Evolutionary conservation across 2,329 filamentous ascomycete species (phyloP).

Genomic region (Aspergillus sergii): DNA sequence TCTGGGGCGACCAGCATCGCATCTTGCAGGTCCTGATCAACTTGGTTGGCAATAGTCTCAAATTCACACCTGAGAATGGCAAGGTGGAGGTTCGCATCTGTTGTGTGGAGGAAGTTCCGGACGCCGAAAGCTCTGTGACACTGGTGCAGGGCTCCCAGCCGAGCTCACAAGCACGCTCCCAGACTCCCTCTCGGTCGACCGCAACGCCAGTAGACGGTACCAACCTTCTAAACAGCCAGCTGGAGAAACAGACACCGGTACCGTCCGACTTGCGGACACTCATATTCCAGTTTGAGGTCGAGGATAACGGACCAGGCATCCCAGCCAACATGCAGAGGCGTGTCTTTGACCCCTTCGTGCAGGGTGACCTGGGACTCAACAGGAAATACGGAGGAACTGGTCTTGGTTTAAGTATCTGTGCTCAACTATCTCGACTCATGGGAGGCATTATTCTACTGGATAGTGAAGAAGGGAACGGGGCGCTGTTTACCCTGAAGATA

Average conservation of each 20-base stretch:
- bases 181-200: slow-evolving; percentile 13
- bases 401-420: slow-evolving; percentile 84
- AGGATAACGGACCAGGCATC: slow-evolving; percentile 87
- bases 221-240: neutral
- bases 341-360: slow-evolving; percentile 93
- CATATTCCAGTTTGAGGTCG: slow-evolving; percentile 82
- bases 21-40: slow-evolving; percentile 82
- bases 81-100: slow-evolving; percentile 75
- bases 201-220: slow-evolving; percentile 4
- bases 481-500: slow-evolving; percentile 79
- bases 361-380: slow-evolving; percentile 85
- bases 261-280: slow-evolving; percentile 66
- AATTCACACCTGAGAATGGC: slow-evolving; percentile 81
- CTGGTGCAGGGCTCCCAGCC: slow-evolving; percentile 24
- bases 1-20: slow-evolving; percentile 91
- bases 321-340: slow-evolving; percentile 73
- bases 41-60: slow-evolving; percentile 85
- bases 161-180: slow-evolving; percentile 39
- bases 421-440: slow-evolving; percentile 83
- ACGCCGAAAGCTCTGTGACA: slow-evolving; percentile 49
- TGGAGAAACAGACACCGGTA: slow-evolving; percentile 43
- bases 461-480: slow-evolving; percentile 73
- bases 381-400: slow-evolving; percentile 91
- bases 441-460: slow-evolving; percentile 72
- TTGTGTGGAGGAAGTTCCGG: slow-evolving; percentile 53